A percentile compares a stretch with the other conserved stretches of the same genome.
phyloP scores from a whole-genome alignment of 352 stramenopile genomes.

The Phytophthora chlamydospora region DNA sequence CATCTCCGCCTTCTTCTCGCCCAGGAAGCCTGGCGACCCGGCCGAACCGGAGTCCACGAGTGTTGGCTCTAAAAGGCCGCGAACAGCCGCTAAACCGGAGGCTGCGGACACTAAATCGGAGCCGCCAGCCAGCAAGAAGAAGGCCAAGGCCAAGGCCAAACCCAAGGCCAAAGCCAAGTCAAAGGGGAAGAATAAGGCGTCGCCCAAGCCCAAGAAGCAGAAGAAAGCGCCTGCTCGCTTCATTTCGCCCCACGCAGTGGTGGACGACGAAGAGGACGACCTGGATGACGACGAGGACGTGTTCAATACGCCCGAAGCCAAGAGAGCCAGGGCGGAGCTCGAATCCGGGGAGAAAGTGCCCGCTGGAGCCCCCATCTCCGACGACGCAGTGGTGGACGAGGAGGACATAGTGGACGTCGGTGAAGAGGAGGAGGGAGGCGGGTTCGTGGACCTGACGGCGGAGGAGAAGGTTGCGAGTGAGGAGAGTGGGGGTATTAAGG shows the following conservation, averaged over 20 bases:
- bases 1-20: slow-evolving; percentile 85
- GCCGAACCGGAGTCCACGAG: slow-evolving; percentile 23
- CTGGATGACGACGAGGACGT: slow-evolving; percentile 33
- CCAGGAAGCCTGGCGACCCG: slow-evolving; percentile 32
- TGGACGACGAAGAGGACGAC: slow-evolving; percentile 28
- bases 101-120: slow-evolving; percentile 15
- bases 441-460: neutral
- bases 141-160: neutral
- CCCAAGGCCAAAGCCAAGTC: slow-evolving; percentile 30
- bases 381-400: slow-evolving; percentile 24
- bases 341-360: slow-evolving; percentile 27
- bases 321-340: slow-evolving; percentile 31
- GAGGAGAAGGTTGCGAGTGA: slow-evolving; percentile 4
- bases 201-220: slow-evolving; percentile 22
- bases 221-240: slow-evolving; percentile 30
- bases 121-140: slow-evolving; percentile 1
- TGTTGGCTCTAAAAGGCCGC: slow-evolving; percentile 20
- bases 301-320: slow-evolving; percentile 37
- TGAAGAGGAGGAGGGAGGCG: neutral
- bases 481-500: slow-evolving; percentile 1
- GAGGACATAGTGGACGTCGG: slow-evolving; percentile 26
- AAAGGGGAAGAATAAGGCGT: slow-evolving; percentile 27
- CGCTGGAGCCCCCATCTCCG: slow-evolving; percentile 28
- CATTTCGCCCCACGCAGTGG: slow-evolving; percentile 41
- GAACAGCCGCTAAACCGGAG: slow-evolving; percentile 18